Evolutionary conservation across 768 basidiomycete species (phyloP).

Genomic region (Lactifluus rugatus): DNA sequence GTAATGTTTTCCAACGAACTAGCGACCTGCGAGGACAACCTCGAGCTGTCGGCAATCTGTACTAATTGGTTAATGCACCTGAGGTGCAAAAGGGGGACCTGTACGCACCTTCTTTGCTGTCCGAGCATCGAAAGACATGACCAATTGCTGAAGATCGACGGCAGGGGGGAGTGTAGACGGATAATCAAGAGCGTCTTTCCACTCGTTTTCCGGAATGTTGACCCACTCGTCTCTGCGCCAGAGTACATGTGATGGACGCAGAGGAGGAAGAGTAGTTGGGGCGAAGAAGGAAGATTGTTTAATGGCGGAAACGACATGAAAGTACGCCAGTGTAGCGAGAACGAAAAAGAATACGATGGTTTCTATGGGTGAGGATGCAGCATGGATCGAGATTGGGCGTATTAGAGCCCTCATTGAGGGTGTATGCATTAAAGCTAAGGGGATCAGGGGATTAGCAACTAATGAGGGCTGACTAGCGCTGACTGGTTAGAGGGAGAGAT

Average conservation of each 20-base stretch:
- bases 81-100: not conserved
- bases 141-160: slow-evolving; percentile 67
- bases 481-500: not conserved
- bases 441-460: slow-evolving; percentile 7
- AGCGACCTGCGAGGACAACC: slow-evolving; percentile 28
- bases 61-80: not conserved
- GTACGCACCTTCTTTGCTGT: slow-evolving; percentile 28
- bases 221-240: slow-evolving; percentile 54
- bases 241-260: slow-evolving; percentile 48
- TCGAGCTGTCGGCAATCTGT: slow-evolving; percentile 14
- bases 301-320: slow-evolving; percentile 84
- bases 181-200: slow-evolving; percentile 31
- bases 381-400: slow-evolving; percentile 59
- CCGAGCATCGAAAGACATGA: slow-evolving; percentile 43
- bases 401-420: slow-evolving; percentile 48
- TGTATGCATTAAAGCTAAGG: not conserved
- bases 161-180: slow-evolving; percentile 27
- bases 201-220: slow-evolving; percentile 44
- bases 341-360: slow-evolving; percentile 86
- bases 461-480: not conserved
- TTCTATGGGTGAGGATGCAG: slow-evolving; percentile 74
- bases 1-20: slow-evolving; percentile 43
- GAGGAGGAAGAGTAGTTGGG: slow-evolving; percentile 36
- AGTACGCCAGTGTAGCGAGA: slow-evolving; percentile 87
- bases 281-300: slow-evolving; percentile 80